These are phyloP conservation scores for Lumnitzera racemosa DNA, from an alignment of 345 rosid species.

Conservation along the genomic window DNA sequence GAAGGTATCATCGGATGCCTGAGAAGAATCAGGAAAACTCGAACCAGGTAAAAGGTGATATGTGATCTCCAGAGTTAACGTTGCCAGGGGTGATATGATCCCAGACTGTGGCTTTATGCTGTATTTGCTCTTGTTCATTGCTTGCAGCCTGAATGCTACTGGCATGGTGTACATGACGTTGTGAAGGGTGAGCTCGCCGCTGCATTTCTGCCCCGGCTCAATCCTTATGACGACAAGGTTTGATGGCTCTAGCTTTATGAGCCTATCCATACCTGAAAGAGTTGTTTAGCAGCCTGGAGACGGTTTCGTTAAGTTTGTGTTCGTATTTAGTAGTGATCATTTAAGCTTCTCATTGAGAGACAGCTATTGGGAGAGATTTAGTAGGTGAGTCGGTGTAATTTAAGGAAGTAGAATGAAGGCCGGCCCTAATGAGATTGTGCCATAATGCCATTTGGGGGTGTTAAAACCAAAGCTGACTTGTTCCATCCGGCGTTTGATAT, in stretches of 20 bases:
- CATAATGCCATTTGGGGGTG: conserved; percentile 45
- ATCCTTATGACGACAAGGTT: conserved; percentile 41
- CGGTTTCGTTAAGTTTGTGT: no score
- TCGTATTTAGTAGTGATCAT: no score
- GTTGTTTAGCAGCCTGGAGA: no score
- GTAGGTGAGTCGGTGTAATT: conserved; percentile 2
- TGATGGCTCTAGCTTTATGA: conserved; percentile 58
- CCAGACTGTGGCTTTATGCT: conserved; percentile 46
- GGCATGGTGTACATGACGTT: conserved; percentile 78
- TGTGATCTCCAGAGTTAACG: conserved; percentile 36
- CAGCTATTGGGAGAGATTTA: conserved; percentile 4
- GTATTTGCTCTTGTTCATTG: conserved; percentile 39
- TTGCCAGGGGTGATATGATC: conserved; percentile 45
- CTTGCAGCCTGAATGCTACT: conserved; percentile 52
- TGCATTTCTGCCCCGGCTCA: conserved; percentile 48
- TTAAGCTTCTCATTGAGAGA: background rate
- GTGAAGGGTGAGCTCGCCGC: conserved; percentile 41
- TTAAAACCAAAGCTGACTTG: conserved; percentile 36
- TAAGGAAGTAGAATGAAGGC: conserved; percentile 19
- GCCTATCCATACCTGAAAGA: conserved; percentile 40
- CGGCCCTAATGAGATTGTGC: conserved; percentile 29
- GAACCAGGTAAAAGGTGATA: conserved; percentile 34
- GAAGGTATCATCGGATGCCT: conserved; percentile 39
- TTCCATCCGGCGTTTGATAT: conserved; percentile 31
- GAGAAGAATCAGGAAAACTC: conserved; percentile 32